Percentiles rank a stretch among this genome's conserved stretches.
Evolutionary conservation across 257 asterid species (phyloP).

Genomic region (Voacanga thouarsii): DNA sequence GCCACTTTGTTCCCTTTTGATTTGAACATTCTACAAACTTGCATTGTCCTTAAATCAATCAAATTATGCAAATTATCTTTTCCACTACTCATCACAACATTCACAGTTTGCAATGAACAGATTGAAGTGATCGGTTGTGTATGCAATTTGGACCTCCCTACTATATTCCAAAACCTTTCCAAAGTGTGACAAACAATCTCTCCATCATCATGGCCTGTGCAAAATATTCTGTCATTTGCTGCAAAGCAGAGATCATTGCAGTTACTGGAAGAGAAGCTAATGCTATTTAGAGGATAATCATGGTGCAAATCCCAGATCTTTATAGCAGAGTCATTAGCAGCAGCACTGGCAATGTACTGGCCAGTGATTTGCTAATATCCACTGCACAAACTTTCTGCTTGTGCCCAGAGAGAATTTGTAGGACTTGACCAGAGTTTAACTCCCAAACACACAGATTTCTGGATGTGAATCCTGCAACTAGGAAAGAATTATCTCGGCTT

Average conservation of each 20-base stretch:
- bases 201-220: conserved; percentile 16
- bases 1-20: conserved; percentile 6
- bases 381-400: conserved; percentile 14
- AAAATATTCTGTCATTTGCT: conserved; percentile 2
- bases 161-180: background rate
- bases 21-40: conserved; percentile 13
- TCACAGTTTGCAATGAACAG: conserved; percentile 16
- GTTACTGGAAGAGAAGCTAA: background rate
- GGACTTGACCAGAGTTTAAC: conserved; percentile 8
- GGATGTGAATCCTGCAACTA: conserved; percentile 16
- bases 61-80: conserved; percentile 16
- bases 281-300: conserved; percentile 4
- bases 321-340: background rate
- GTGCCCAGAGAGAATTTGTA: background rate
- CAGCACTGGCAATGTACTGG: conserved; percentile 1
- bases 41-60: conserved; percentile 17
- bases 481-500: background rate
- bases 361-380: conserved; percentile 8
- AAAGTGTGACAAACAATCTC: background rate
- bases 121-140: conserved; percentile 13
- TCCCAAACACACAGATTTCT: conserved; percentile 7
- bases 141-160: background rate
- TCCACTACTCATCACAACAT: conserved; percentile 20
- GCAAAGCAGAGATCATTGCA: conserved; percentile 10
- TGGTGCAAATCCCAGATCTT: conserved; percentile 9